Conservation (phyloP, 139 green algal species). For the Spirogloea muscicola region DNA sequence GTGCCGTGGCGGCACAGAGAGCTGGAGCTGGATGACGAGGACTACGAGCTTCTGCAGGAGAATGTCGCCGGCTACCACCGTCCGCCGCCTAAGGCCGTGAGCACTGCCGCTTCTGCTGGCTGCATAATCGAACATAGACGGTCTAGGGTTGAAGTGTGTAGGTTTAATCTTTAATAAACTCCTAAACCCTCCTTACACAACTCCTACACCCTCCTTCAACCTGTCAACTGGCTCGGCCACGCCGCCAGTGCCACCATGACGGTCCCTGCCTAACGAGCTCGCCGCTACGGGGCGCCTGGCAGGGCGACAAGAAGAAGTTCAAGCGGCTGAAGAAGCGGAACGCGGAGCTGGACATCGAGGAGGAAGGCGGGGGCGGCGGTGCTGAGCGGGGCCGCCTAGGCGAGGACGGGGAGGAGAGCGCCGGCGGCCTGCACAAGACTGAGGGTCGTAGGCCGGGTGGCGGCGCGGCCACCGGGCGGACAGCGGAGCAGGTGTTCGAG, state of each 20-base stretch:
- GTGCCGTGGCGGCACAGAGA: slow-evolving; percentile 17
- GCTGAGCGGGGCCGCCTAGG: neutral
- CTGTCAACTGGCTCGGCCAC: too few species aligned
- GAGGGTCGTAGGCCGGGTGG: neutral
- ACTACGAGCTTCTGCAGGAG: slow-evolving; percentile 85
- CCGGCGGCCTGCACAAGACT: neutral
- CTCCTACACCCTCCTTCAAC: too few species aligned
- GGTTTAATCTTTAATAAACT: neutral
- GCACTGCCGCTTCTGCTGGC: neutral
- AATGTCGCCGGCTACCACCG: slow-evolving; percentile 40
- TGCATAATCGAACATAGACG: neutral
- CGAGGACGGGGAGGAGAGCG: too few species aligned
- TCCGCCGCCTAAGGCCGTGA: neutral
- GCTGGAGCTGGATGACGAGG: slow-evolving; percentile 82
- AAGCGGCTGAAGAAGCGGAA: slow-evolving; percentile 35
- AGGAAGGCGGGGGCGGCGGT: slow-evolving; percentile 13
- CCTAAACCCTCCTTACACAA: too few species aligned
- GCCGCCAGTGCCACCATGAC: too few species aligned
- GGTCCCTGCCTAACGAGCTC: too few species aligned
- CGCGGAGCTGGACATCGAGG: neutral
- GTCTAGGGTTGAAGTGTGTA: neutral
- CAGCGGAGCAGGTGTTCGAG: slow-evolving; percentile 58
- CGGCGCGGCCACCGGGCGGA: neutral
- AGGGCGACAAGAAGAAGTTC: slow-evolving; percentile 28
- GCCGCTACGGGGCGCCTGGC: too few species aligned